Evolutionary conservation across 2,329 filamentous ascomycete genomes (phyloP).

Genomic region (Trichoderma brevicompactum): DNA sequence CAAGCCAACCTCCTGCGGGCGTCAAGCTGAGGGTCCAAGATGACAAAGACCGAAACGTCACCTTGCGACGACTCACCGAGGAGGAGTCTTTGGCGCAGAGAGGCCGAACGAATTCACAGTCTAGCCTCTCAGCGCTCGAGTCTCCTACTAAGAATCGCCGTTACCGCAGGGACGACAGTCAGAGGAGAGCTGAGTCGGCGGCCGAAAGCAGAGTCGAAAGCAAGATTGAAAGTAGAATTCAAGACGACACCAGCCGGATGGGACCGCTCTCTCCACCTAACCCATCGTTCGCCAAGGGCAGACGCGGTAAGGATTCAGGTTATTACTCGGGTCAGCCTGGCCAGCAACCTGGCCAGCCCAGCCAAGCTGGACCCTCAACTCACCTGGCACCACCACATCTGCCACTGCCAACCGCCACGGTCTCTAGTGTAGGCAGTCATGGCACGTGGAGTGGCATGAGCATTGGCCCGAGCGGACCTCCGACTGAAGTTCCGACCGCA

Average conservation of each 20-base stretch:
- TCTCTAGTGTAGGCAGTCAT: slow-evolving; percentile 56
- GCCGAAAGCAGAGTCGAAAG: slow-evolving; percentile 52
- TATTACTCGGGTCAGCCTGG: slow-evolving; percentile 59
- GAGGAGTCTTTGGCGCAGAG: slow-evolving; percentile 57
- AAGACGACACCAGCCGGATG: slow-evolving; percentile 43
- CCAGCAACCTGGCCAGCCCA: slow-evolving; percentile 41
- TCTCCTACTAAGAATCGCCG: slow-evolving; percentile 50
- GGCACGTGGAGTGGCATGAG: slow-evolving; percentile 60
- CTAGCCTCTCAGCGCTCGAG: slow-evolving; percentile 62
- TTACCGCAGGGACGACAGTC: slow-evolving; percentile 60
- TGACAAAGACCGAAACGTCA: slow-evolving; percentile 64
- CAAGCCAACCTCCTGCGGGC: slow-evolving; percentile 56
- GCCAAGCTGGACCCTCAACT: slow-evolving; percentile 48
- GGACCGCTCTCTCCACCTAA: slow-evolving; percentile 58
- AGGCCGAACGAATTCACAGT: slow-evolving; percentile 56
- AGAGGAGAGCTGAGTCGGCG: slow-evolving; percentile 51
- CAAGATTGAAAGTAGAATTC: slow-evolving; percentile 49
- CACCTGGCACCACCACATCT: slow-evolving; percentile 27
- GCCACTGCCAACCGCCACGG: slow-evolving; percentile 46
- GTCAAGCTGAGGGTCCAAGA: slow-evolving; percentile 64
- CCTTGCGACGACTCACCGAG: slow-evolving; percentile 63
- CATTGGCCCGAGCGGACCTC: slow-evolving; percentile 40
- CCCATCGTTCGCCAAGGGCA: slow-evolving; percentile 58
- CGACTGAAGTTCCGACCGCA: slow-evolving; percentile 7
- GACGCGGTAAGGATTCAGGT: slow-evolving; percentile 61